Evolutionary conservation across 2,329 filamentous ascomycete species (phyloP).

Genomic region (Microcera coccophila): DNA sequence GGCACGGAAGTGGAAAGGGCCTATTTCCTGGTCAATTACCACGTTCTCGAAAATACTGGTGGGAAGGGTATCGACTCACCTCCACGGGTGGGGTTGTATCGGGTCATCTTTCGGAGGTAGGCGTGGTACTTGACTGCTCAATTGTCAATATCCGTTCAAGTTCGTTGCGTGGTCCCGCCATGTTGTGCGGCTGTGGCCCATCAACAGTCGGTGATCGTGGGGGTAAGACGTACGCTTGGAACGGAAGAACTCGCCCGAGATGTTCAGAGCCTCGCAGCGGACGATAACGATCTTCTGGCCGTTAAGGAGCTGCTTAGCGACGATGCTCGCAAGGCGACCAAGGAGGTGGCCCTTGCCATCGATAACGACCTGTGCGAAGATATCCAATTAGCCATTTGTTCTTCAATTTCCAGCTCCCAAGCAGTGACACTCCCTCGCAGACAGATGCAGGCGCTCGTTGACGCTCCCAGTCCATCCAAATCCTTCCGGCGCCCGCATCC

Average conservation of each 20-base stretch:
- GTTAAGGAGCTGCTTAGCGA: constrained; percentile 98
- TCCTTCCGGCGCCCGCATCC: constrained; percentile 15
- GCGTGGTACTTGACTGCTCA: constrained; percentile 97
- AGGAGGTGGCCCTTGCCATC: constrained; percentile 99
- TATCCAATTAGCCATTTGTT: not conserved
- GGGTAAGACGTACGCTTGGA: constrained; percentile 84
- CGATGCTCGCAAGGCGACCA: constrained; percentile 95
- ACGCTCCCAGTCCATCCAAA: constrained; percentile 16
- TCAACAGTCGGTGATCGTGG: constrained; percentile 16
- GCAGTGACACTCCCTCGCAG: constrained; percentile 3
- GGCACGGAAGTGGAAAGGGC: constrained; percentile 99
- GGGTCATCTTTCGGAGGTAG: constrained; percentile 99
- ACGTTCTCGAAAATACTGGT: constrained; percentile 18
- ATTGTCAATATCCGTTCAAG: constrained; percentile 42
- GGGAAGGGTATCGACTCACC: constrained; percentile 55
- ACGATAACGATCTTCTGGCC: constrained; percentile 99
- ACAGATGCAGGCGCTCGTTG: constrained; percentile 12
- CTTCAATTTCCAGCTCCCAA: constrained; percentile 1
- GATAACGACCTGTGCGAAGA: constrained; percentile 76
- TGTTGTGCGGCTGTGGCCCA: constrained; percentile 19
- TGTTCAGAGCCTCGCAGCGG: constrained; percentile 98
- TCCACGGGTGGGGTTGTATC: constrained; percentile 98
- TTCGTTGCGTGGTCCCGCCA: constrained; percentile 7
- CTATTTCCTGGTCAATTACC: constrained; percentile 45
- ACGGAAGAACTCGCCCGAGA: constrained; percentile 99